Evolutionary conservation across 495 filamentous ascomycete species (phyloP).

Genomic region (Endocarpon pusillum): DNA sequence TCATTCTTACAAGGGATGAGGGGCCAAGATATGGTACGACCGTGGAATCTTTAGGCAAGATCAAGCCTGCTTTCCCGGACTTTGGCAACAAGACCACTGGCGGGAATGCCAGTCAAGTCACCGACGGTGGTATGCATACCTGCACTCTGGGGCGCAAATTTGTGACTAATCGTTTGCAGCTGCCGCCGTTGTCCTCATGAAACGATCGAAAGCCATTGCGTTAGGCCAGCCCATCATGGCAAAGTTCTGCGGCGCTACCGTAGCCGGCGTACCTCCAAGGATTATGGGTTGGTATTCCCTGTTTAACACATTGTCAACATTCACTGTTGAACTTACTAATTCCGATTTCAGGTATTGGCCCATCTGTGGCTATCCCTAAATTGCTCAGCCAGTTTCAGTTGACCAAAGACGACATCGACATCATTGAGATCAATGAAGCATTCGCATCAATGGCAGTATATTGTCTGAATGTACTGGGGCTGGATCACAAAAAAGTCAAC

Average conservation of each 20-base stretch:
- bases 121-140: conserved; percentile 50
- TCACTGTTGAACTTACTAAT: neutral
- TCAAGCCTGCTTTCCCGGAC: conserved; percentile 77
- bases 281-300: conserved; percentile 91
- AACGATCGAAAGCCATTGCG: conserved; percentile 71
- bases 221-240: conserved; percentile 82
- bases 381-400: conserved; percentile 66
- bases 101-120: conserved; percentile 92
- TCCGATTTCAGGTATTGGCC: conserved; percentile 28
- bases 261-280: conserved; percentile 73
- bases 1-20: conserved; percentile 72
- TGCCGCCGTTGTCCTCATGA: conserved; percentile 84
- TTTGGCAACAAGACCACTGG: conserved; percentile 80
- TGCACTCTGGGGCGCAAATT: neutral
- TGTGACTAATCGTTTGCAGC: conserved; percentile 33
- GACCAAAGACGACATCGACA: conserved; percentile 65
- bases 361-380: conserved; percentile 87
- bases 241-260: conserved; percentile 86
- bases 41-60: conserved; percentile 61
- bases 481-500: conserved; percentile 80
- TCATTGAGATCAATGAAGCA: conserved; percentile 92
- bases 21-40: conserved; percentile 84
- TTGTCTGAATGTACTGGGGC: conserved; percentile 57
- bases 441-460: conserved; percentile 97
- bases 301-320: neutral